Evolutionary conservation across 2,329 filamentous ascomycete species (phyloP).

Genomic region (Aspergillus sp.): DNA sequence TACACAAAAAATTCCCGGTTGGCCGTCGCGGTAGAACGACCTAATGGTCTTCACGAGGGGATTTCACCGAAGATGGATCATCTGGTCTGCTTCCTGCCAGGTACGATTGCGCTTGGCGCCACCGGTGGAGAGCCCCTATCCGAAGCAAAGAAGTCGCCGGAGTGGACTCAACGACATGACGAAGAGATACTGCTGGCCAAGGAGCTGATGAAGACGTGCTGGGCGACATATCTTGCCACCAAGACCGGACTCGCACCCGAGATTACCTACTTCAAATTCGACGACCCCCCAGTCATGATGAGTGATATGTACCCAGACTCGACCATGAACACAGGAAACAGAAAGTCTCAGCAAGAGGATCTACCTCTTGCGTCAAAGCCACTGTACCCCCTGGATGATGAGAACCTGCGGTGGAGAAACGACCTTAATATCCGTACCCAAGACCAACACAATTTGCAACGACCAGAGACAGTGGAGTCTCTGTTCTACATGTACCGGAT

Average conservation of each 20-base stretch:
- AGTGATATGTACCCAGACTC: conserved; percentile 33
- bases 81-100: conserved; percentile 93
- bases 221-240: conserved; percentile 93
- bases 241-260: conserved; percentile 88
- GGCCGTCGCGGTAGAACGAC: conserved; percentile 86
- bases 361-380: conserved; percentile 30
- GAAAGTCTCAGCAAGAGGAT: conserved; percentile 28
- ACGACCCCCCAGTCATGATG: conserved; percentile 57
- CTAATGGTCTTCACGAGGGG: conserved; percentile 60
- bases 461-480: conserved; percentile 93
- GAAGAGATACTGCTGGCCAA: conserved; percentile 81
- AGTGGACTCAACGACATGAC: conserved; percentile 75
- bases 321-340: conserved; percentile 24
- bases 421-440: conserved; percentile 76
- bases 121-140: conserved; percentile 73
- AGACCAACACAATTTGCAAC: conserved; percentile 90
- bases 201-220: conserved; percentile 94
- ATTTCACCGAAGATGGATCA: conserved; percentile 95
- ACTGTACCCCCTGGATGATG: conserved; percentile 23
- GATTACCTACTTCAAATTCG: conserved; percentile 84
- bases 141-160: conserved; percentile 65
- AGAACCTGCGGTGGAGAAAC: conserved; percentile 56
- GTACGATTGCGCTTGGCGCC: conserved; percentile 83
- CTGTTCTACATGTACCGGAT: conserved; percentile 99
- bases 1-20: conserved; percentile 77